Conservation (phyloP, 192 early-diverging fungal genomes). For the Coemansia sp. region DNA sequence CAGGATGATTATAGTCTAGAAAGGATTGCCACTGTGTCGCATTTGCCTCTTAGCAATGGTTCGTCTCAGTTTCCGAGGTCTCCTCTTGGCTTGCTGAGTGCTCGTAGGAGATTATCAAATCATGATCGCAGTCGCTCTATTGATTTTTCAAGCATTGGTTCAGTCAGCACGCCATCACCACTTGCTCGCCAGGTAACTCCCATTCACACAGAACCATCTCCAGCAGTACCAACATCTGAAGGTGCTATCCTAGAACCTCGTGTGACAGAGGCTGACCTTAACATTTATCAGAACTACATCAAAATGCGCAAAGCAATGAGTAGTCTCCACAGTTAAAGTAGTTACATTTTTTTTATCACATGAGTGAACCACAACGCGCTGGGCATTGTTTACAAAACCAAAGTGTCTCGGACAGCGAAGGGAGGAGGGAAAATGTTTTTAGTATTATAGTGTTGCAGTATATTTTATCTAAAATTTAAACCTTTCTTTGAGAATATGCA, state of each 20-base stretch:
- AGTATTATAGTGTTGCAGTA: no score
- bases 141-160: conserved; percentile 19
- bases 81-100: neutral
- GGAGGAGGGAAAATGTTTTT: no score
- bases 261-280: conserved; percentile 37
- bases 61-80: neutral
- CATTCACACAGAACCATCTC: neutral
- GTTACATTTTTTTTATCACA: no score
- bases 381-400: no score
- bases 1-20: neutral
- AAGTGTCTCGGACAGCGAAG: no score
- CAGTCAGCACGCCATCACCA: neutral
- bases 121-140: conserved; percentile 45
- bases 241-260: conserved; percentile 25
- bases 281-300: conserved; percentile 43
- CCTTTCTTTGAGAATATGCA: conserved; percentile 13
- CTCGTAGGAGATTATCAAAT: neutral
- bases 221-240: neutral
- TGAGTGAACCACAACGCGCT: no score
- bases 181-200: neutral
- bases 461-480: conserved; percentile 12
- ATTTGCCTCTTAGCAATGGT: conserved; percentile 12
- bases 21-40: neutral
- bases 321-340: no score
- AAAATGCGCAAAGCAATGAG: conserved; percentile 34